Conservation (phyloP, 305 asterid species). For the Fraxinus albicans region DNA sequence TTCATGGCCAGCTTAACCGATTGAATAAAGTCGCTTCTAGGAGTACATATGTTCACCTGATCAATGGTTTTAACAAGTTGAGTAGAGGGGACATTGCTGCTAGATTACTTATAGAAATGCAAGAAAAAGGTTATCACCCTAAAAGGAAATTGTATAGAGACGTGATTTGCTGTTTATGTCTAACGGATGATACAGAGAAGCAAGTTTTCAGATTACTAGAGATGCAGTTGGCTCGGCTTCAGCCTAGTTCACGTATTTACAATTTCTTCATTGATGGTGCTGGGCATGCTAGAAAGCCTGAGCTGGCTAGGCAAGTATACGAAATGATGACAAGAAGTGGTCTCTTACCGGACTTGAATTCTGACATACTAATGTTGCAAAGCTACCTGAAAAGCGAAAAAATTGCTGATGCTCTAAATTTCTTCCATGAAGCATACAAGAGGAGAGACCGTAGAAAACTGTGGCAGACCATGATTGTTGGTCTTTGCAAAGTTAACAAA, state of each 20-base stretch:
- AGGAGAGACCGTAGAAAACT: conserved; percentile 37
- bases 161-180: conserved; percentile 53
- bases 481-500: conserved; percentile 58
- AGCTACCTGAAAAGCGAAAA: conserved; percentile 47
- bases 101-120: conserved; percentile 76
- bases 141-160: conserved; percentile 41
- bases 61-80: conserved; percentile 50
- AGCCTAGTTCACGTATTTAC: conserved; percentile 28
- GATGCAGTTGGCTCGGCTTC: conserved; percentile 45
- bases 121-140: conserved; percentile 58
- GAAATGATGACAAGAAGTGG: conserved; percentile 52
- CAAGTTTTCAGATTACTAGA: conserved; percentile 58
- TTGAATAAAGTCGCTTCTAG: conserved; percentile 33
- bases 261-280: conserved; percentile 78
- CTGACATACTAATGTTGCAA: conserved; percentile 50
- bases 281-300: conserved; percentile 63
- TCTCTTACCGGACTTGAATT: conserved; percentile 30
- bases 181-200: conserved; percentile 47
- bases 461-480: conserved; percentile 54
- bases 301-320: conserved; percentile 56
- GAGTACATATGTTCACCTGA: conserved; percentile 54
- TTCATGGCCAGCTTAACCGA: conserved; percentile 51
- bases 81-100: conserved; percentile 69
- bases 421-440: conserved; percentile 42
- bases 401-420: conserved; percentile 40